Percentiles rank a stretch among this genome's conserved stretches.
These are phyloP conservation scores for Fragaria ananassa DNA, from an alignment of 306 rosid species.

Conservation along the genomic window DNA sequence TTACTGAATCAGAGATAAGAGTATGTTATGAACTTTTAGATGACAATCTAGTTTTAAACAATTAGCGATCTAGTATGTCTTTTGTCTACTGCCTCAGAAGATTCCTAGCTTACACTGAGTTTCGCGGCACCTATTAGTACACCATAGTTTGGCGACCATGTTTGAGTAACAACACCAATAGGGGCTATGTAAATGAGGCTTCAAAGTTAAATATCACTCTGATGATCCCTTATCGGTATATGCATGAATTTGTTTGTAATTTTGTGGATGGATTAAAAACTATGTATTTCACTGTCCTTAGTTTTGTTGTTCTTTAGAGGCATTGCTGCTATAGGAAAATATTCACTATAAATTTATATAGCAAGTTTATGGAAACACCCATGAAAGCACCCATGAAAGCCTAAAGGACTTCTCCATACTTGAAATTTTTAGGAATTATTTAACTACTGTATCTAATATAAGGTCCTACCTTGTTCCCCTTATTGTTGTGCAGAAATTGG, in stretches of 20 bases:
- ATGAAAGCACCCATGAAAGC: conserved; percentile 1
- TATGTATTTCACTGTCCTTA: background rate
- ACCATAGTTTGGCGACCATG: background rate
- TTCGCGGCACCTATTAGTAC: background rate
- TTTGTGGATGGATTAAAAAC: background rate
- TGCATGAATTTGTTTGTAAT: background rate
- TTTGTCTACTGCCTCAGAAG: background rate
- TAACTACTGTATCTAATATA: conserved; percentile 3
- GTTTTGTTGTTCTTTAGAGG: background rate
- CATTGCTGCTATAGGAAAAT: background rate
- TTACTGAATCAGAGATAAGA: background rate
- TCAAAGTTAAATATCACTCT: background rate
- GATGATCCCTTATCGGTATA: background rate
- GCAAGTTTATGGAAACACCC: background rate
- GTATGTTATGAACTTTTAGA: background rate
- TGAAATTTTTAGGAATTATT: background rate
- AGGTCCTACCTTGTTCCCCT: background rate
- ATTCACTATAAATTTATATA: background rate
- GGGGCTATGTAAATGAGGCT: background rate
- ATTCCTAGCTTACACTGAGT: background rate
- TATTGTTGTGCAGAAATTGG: conserved; percentile 59
- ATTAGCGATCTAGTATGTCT: background rate
- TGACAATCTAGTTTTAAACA: background rate
- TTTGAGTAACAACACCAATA: background rate
- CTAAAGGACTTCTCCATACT: background rate